Conservation (phyloP, 495 filamentous ascomycete species). For the Penicillium turbatum region DNA sequence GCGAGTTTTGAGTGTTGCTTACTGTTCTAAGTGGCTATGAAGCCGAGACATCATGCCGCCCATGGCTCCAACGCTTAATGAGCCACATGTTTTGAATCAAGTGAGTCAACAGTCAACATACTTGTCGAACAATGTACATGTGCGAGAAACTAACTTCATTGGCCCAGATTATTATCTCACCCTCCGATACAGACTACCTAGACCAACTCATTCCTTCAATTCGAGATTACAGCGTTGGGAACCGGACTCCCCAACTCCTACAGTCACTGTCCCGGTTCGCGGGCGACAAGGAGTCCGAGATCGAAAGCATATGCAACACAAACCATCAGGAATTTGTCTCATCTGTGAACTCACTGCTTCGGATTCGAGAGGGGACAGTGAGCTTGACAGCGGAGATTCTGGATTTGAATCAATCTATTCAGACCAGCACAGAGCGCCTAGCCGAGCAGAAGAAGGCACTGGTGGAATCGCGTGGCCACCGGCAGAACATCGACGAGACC, state of each 20-base stretch:
- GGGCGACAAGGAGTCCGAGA: constrained; percentile 80
- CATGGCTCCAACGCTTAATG: constrained; percentile 36
- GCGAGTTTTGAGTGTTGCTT: neutral
- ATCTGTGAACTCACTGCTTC: constrained; percentile 88
- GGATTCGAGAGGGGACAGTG: constrained; percentile 83
- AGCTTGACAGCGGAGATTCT: constrained; percentile 86
- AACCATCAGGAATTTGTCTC: constrained; percentile 95
- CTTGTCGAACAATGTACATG: neutral
- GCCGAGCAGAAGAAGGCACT: constrained; percentile 91
- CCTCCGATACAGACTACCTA: constrained; percentile 88
- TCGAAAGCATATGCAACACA: constrained; percentile 89
- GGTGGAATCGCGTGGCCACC: constrained; percentile 82
- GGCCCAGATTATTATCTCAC: constrained; percentile 79
- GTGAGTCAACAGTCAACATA: constrained; percentile 13
- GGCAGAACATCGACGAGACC: constrained; percentile 97
- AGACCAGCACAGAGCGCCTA: constrained; percentile 89
- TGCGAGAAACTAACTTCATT: constrained; percentile 1
- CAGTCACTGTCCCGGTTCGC: constrained; percentile 77
- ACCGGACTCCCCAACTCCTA: constrained; percentile 66
- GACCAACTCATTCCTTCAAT: constrained; percentile 92
- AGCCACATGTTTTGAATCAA: constrained; percentile 43
- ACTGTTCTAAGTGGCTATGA: constrained; percentile 36
- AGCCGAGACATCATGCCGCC: constrained; percentile 1
- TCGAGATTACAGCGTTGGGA: constrained; percentile 78
- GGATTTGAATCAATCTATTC: constrained; percentile 87